Percentiles rank a stretch among this genome's conserved stretches.
phyloP scores from a whole-genome alignment of 257 asterid genomes.

The Fraxinus quadrangulata region DNA sequence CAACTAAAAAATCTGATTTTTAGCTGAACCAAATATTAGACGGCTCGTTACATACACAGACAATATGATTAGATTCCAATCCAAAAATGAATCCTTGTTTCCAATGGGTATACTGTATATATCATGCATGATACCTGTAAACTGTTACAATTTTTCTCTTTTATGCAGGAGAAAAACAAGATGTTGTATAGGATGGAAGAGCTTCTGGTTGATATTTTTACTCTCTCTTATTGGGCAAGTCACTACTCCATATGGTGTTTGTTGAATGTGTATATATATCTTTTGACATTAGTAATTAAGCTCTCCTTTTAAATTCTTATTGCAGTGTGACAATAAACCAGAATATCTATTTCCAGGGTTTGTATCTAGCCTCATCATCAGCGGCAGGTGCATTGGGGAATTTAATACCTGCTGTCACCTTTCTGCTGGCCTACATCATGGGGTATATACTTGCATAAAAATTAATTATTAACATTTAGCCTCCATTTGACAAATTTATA shows the following conservation, averaged over 20 bases:
- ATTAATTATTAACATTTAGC: background rate
- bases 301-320: background rate
- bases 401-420: slow-evolving; percentile 44
- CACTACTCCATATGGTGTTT: background rate
- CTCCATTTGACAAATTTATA: background rate
- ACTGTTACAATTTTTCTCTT: background rate
- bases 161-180: slow-evolving; percentile 27
- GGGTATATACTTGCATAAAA: slow-evolving; percentile 31
- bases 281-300: background rate
- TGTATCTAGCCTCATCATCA: slow-evolving; percentile 44
- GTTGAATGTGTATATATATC: background rate
- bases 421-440: slow-evolving; percentile 34
- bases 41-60: no score
- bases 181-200: slow-evolving; percentile 31
- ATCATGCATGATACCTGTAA: background rate
- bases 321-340: slow-evolving; percentile 49
- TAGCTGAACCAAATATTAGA: no score
- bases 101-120: background rate
- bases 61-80: no score
- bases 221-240: slow-evolving; percentile 41
- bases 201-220: slow-evolving; percentile 36
- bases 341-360: slow-evolving; percentile 42
- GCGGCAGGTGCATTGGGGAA: slow-evolving; percentile 47
- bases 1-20: no score
- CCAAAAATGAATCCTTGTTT: background rate